Percentiles rank a stretch among this genome's conserved stretches.
Conservation (phyloP, 2,329 filamentous ascomycete species). For the Colletotrichum sp. region DNA sequence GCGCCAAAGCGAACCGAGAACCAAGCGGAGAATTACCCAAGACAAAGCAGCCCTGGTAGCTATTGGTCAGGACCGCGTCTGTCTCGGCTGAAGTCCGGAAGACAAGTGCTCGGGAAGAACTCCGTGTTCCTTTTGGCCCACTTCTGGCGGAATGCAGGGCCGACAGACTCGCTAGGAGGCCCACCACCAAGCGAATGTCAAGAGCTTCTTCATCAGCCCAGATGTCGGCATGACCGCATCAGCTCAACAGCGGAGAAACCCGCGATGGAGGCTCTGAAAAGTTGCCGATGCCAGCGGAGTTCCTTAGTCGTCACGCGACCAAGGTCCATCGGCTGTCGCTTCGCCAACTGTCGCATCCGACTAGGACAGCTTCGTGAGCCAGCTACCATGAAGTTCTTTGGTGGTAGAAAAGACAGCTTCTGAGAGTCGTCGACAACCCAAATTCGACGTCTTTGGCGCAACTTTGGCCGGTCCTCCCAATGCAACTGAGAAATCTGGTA, state of each 20-base stretch:
- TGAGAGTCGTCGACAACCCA: not conserved
- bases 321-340: not conserved
- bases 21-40: not conserved
- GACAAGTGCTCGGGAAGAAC: not conserved
- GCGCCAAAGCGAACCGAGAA: not conserved
- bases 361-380: not conserved
- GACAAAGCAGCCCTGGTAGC: not conserved
- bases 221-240: not conserved
- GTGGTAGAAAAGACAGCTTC: not conserved
- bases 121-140: not conserved
- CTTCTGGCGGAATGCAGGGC: not conserved
- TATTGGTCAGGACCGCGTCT: not conserved
- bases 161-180: not conserved
- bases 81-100: not conserved
- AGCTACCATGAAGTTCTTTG: not conserved
- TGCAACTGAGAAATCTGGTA: not conserved
- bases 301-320: not conserved
- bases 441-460: not conserved
- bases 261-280: not conserved
- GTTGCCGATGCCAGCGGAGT: not conserved
- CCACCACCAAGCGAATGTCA: not conserved
- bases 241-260: not conserved
- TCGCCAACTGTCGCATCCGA: not conserved
- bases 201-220: not conserved
- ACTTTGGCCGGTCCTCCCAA: not conserved